phyloP scores from a whole-genome alignment of 2,329 filamentous ascomycete genomes.

The Fusarium pininemorale region DNA sequence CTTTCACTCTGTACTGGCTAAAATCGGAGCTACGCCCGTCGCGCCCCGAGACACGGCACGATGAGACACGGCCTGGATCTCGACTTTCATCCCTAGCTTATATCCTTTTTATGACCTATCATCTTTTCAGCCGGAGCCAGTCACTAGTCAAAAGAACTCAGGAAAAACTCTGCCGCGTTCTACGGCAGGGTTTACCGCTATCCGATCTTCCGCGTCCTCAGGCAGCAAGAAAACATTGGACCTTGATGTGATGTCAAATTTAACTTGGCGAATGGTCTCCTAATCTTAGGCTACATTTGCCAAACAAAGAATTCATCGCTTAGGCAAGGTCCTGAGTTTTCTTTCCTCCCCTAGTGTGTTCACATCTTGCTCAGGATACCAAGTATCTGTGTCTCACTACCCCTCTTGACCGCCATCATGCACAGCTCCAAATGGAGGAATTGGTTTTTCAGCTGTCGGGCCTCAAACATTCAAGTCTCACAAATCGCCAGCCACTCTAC shows the following conservation, averaged over 20 bases:
- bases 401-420: background rate
- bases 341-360: background rate
- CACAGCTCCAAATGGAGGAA: background rate
- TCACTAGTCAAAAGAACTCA: too few species aligned
- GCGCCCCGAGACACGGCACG: background rate
- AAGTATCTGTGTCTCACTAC: background rate
- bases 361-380: too few species aligned
- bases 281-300: too few species aligned
- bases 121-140: too few species aligned
- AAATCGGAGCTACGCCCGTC: background rate
- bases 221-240: too few species aligned
- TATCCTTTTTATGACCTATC: background rate
- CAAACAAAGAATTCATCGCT: too few species aligned
- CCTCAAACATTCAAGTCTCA: background rate
- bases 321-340: too few species aligned
- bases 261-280: too few species aligned
- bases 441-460: background rate
- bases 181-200: rapidly evolving
- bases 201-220: too few species aligned
- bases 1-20: rapidly evolving
- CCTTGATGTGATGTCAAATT: too few species aligned
- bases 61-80: background rate
- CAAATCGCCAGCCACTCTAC: background rate
- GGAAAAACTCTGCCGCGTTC: rapidly evolving
- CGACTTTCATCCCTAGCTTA: too few species aligned